Evolutionary conservation across 495 filamentous ascomycete species (phyloP), one percentile per base, ranked within the genome.

Genomic region (Penicillium silybi): DNA sequence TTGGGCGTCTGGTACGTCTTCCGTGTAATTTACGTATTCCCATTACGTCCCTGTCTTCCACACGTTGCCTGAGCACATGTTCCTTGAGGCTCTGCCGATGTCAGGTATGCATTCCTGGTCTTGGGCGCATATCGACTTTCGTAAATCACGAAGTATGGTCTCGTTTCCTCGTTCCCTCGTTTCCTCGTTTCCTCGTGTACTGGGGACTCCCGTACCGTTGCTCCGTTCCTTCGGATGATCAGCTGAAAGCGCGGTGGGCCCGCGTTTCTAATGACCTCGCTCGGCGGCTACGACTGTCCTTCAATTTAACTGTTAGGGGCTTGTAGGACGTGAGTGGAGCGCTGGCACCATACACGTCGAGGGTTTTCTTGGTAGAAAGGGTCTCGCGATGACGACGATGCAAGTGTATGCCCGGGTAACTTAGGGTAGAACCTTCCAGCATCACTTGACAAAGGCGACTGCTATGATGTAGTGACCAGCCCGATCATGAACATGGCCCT

Each of bases 391-490:
- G 58, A 57, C 25, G 44, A 61, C 57, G 58, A 61, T 52, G 58
- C 49, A 61, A 61, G 43, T 26, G 22, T 23, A 11, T 32, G 29
- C 29, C 11, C 29, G 10, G 29, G 29, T 32, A 32, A 8, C 11
- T 15, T 15, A 10, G 8, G 29, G 38, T 58, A 44, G 58, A 61
- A 65, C 62, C 61, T 62, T 70, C 62, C 49, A 56, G 59, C 49
- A 60, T 16, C 32, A 22, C 15, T 41, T 41, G 35, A 56, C 45
- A 44, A 25, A 17, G 22, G 6, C n/a, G 40, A 34, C 41, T 56
- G 42, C 41, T 19, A 52, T 61, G 58, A 57, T 57, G 58, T 60
- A 52, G 53, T 56, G 41, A 23, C 40, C 47, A 50, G 41, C 25
- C 27, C 44, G 18, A n/a, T 25, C 20, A 37, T n/a, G 8, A 43